Base-by-base conservation (phyloP, 371 early-diverging fungal species). In the Mortierella sp. region DNA sequence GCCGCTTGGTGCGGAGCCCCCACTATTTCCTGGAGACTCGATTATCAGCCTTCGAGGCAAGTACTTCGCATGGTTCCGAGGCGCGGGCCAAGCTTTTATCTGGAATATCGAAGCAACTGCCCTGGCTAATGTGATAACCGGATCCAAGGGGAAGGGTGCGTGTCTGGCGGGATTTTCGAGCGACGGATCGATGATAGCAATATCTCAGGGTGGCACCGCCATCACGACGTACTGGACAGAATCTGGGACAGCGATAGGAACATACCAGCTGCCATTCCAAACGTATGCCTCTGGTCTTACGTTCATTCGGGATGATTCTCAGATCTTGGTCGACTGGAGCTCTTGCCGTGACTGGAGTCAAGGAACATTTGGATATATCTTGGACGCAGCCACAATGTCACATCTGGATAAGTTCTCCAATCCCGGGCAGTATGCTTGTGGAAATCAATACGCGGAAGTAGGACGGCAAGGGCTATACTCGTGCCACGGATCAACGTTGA, bases 141-240 rank as follows among this genome's bases (percentile, higher is more conserved):
- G n/a, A 14, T 2, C 19, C 11, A 44, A 26, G 15, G 23, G 9
- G 19, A 39, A 28, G 43, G 30, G 32, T 17, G 47, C 46, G 31
- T 30, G 11, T 24, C 17, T 56, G 11, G 42, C 42, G 17, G 30
- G 37, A 7, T 56, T 64, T 30, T 64, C 64, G 37, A 56, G 50
- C 27, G 56, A 64, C 27, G 50, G 43, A 21, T 56, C 50, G 24
- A 64, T 56, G 32, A 5, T 64, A 24, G 50, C 50, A 30, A 50
- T 64, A 56, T 50, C 41, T 41, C 57, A 56, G 26, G 56, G 41
- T 15, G 44, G 44, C 0, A 50, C 34, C 34, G 11, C 42, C 44
- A 56, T 64, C 34, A 56, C 50, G 42, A 64, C 56, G 1, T 56
- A 64, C 50, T 64, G 56, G 64, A 64, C 64, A 24, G 44, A 21